Evolutionary conservation across 2,329 filamentous ascomycete species (phyloP).

Genomic region (Alternaria atra): DNA sequence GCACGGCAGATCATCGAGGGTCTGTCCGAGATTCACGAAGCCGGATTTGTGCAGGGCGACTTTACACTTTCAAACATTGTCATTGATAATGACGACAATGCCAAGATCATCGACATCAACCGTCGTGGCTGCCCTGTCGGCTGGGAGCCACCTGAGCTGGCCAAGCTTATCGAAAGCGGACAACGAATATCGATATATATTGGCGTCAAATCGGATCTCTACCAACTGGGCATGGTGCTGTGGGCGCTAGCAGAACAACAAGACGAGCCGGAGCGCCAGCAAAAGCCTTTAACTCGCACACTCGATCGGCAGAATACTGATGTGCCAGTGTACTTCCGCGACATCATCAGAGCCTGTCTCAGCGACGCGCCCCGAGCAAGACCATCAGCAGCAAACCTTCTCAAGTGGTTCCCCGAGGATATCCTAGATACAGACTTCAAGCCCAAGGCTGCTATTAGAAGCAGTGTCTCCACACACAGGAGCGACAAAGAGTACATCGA

Average conservation of each 20-base stretch:
- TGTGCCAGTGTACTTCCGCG: constrained; percentile 82
- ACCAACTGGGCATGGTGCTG: constrained; percentile 94
- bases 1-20: constrained; percentile 90
- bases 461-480: constrained; percentile 53
- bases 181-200: constrained; percentile 97
- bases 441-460: constrained; percentile 31
- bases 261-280: constrained; percentile 86
- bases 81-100: constrained; percentile 82
- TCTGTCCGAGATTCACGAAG: constrained; percentile 90
- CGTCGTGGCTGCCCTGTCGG: constrained; percentile 94
- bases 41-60: constrained; percentile 95
- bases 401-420: constrained; percentile 54
- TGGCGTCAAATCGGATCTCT: constrained; percentile 95
- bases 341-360: constrained; percentile 79
- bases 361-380: constrained; percentile 76
- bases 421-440: constrained; percentile 20
- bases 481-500: constrained; percentile 60
- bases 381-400: constrained; percentile 75
- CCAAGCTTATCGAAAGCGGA: constrained; percentile 82
- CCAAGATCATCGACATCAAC: constrained; percentile 99
- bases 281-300: constrained; percentile 66
- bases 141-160: constrained; percentile 96
- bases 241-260: constrained; percentile 89
- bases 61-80: constrained; percentile 98
- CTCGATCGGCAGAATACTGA: constrained; percentile 46